Base-by-base conservation (phyloP, 2,329 filamentous ascomycete species). In the Aspergillus sp. region DNA sequence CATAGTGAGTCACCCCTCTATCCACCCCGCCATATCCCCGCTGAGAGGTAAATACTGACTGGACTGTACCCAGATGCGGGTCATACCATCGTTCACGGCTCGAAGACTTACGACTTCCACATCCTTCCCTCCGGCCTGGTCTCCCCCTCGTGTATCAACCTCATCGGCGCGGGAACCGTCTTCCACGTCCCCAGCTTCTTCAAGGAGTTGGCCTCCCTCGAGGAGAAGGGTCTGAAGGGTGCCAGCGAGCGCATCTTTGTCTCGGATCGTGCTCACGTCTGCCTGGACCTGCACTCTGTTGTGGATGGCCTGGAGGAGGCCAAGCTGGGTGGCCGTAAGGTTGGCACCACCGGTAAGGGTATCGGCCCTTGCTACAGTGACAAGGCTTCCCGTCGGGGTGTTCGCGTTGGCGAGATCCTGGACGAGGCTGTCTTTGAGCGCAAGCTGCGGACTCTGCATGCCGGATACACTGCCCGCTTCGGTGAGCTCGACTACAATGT, bases 281-380 rank as follows among this genome's bases (percentile, higher is more conserved):
- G 75, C 62, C 76, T 80, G 62, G 75, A 80, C 55, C 64, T 80
- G 45, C 78, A 80, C 68, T 75, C 73, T 22, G 75, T 78, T 52
- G 76, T 80, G 11, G 79, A 81, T 59, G 78, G 78, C 36, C 69
- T 81, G 46, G 76, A 78, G 62, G 79, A 81, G 67, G 75, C 77
- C 52, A 73, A 69, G 56, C 70, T 78, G 45, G 78, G 76, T 59
- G 77, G 74, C 36, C 75, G 76, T 63, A 79, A 80, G 69, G 78
- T 81, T 46, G 80, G 80, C 36, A 82, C 80, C 12, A 82, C 80
- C 3, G 77, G 78, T 32, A 81, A 81, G 67, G 80, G 80, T 49
- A 81, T 82, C 60, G 80, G 83, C 49, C 86, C 86, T 68, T 84
- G 84, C 63, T 88, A 88, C 76, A 85, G 82, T 69, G 84, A 84